Base-by-base conservation (phyloP, 2,329 filamentous ascomycete species). In the Fusarium armeniacum region DNA sequence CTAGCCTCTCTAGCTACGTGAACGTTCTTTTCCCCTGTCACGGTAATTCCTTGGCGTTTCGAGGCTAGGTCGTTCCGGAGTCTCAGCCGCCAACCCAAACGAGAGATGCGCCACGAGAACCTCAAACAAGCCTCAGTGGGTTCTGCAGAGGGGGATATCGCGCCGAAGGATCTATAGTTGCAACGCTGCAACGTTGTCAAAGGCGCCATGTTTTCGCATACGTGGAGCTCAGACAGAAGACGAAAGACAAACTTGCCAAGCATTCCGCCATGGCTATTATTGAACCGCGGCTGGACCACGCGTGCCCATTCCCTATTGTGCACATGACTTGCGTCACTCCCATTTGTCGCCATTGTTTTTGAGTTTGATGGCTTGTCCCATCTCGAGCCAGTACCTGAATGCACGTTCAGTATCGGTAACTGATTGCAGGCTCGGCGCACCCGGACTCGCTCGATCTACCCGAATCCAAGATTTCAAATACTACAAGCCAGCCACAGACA, bases 151-250 rank as follows among this genome's bases (percentile, higher is more conserved):
- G n/a, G 54, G 62, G 54, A 66, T 61, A 70, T 43, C 58, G 47
- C 62, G 44, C 62, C 55, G 47, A 66, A 38, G 35, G 52, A 53
- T 58, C 62, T 69, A 52, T 51, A 53, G 41, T 46, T 40, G 55
- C 65, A 67, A 57, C 66, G 61, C 61, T 69, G 33, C 35, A 62
- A 53, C 66, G 61, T 67, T 69, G 36, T 61, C 55, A 24, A 41
- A 32, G 47, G 62, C 51, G 51, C 50, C 56, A 67, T 53, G 33
- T 32, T 43, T 33, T 65, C 35, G 24, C 5, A 15, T 12, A 40
- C 24, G n/a, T 16, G 26, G n/a, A 52, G 35, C n/a, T 22, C 24
- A 38, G 54, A 40, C 47, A 33, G 49, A 24, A 11, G 54, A 40
- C 44, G 24, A 54, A 24, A 15, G 43, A 10, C 32, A 54, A 40